A percentile compares a stretch with the other conserved stretches of the same genome.
Evolutionary conservation across 2,329 filamentous ascomycete genomes (phyloP).

Genomic region (Venturia aucupariae): DNA sequence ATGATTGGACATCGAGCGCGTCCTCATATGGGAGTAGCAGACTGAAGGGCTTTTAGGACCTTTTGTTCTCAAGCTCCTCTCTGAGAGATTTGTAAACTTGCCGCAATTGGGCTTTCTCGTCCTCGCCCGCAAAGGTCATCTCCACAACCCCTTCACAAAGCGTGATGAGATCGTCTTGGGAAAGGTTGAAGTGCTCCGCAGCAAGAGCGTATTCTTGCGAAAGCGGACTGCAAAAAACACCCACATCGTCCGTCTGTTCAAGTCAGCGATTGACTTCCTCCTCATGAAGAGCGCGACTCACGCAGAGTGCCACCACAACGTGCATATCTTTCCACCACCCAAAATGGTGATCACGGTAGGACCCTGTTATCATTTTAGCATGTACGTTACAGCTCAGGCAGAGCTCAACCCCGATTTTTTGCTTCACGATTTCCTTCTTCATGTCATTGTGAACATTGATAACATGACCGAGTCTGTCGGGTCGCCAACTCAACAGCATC

Average conservation of each 20-base stretch:
- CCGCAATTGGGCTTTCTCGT: slow-evolving; percentile 49
- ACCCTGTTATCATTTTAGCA: slow-evolving; percentile 60
- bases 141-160: slow-evolving; percentile 54
- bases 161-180: slow-evolving; percentile 36
- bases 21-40: no score
- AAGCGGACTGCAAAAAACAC: slow-evolving; percentile 66
- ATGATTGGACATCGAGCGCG: no score
- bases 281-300: slow-evolving; percentile 37
- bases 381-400: slow-evolving; percentile 76
- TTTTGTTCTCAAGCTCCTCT: not conserved
- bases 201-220: slow-evolving; percentile 71
- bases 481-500: slow-evolving; percentile 55
- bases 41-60: no score
- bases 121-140: slow-evolving; percentile 56
- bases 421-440: slow-evolving; percentile 45
- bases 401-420: slow-evolving; percentile 59
- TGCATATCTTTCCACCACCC: slow-evolving; percentile 57
- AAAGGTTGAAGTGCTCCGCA: slow-evolving; percentile 58
- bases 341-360: slow-evolving; percentile 64
- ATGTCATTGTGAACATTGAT: slow-evolving; percentile 59
- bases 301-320: slow-evolving; percentile 52
- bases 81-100: not conserved
- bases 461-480: slow-evolving; percentile 66
- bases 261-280: slow-evolving; percentile 10
- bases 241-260: slow-evolving; percentile 71